phyloP scores from a whole-genome alignment of 1,284 basidiomycete genomes.

The Cystobasidium sp. region DNA sequence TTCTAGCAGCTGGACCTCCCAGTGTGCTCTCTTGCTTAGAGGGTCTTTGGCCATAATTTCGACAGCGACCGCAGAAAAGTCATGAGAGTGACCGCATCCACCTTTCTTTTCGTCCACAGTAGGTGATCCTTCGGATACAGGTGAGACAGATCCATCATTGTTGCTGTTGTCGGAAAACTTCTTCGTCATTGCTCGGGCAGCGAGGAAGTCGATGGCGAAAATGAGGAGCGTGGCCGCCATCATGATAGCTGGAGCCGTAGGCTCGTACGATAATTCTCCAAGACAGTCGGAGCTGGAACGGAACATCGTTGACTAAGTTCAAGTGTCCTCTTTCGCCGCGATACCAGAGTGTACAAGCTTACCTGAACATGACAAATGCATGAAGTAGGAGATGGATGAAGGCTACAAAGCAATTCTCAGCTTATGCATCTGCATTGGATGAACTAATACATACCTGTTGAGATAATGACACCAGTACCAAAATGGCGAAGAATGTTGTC shows the following conservation, averaged over 20 bases:
- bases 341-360: background rate
- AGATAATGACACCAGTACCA: slow-evolving; percentile 59
- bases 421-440: background rate
- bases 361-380: slow-evolving; percentile 54
- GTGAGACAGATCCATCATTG: background rate
- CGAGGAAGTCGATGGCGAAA: slow-evolving; percentile 57
- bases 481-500: slow-evolving; percentile 40
- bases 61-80: slow-evolving; percentile 43
- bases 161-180: background rate
- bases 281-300: slow-evolving; percentile 57
- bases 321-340: background rate
- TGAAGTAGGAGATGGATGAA: slow-evolving; percentile 60
- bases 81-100: slow-evolving; percentile 48
- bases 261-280: slow-evolving; percentile 58
- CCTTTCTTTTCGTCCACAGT: slow-evolving; percentile 25
- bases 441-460: slow-evolving; percentile 46
- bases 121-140: background rate
- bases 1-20: slow-evolving; percentile 58
- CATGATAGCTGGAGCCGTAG: slow-evolving; percentile 58
- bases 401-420: slow-evolving; percentile 46
- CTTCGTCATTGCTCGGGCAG: slow-evolving; percentile 47
- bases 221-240: slow-evolving; percentile 55
- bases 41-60: slow-evolving; percentile 48
- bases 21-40: slow-evolving; percentile 50
- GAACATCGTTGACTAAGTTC: slow-evolving; percentile 16